phyloP scores from a whole-genome alignment of 495 filamentous ascomycete species.

The Hypoxylon trugodes region DNA sequence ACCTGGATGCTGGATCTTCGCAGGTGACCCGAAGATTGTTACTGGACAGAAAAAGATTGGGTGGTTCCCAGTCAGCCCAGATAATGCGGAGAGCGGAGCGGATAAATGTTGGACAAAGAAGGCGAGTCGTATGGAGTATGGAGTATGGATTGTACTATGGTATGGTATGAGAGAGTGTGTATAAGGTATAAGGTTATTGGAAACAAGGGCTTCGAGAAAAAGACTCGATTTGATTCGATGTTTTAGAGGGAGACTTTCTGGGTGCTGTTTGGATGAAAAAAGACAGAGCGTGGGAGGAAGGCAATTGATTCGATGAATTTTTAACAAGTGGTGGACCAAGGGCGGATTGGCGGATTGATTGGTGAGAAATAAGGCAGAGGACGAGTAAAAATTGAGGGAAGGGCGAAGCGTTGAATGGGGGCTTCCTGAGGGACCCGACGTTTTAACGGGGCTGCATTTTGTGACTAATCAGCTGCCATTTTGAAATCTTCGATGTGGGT shows the following conservation, averaged over 20 bases:
- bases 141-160: too few species aligned
- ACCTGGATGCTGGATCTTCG: slow-evolving; percentile 27
- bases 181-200: slow-evolving; percentile 13
- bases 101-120: slow-evolving; percentile 37
- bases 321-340: slow-evolving; percentile 46
- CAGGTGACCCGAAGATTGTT: slow-evolving; percentile 33
- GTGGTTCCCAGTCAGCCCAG: slow-evolving; percentile 29
- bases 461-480: slow-evolving; percentile 48
- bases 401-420: slow-evolving; percentile 22
- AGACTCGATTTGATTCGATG: slow-evolving; percentile 45
- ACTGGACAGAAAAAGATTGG: slow-evolving; percentile 24
- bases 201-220: slow-evolving; percentile 25
- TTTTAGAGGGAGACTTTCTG: slow-evolving; percentile 41
- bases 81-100: slow-evolving; percentile 41
- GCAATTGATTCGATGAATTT: slow-evolving; percentile 48
- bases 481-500: slow-evolving; percentile 44
- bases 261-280: slow-evolving; percentile 46
- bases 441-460: slow-evolving; percentile 46
- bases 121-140: too few species aligned
- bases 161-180: slow-evolving; percentile 8
- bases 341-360: slow-evolving; percentile 48
- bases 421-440: slow-evolving; percentile 36
- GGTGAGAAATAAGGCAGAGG: slow-evolving; percentile 44
- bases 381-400: slow-evolving; percentile 45
- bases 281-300: slow-evolving; percentile 40